phyloP scores from a whole-genome alignment of 768 basidiomycete genomes.

The Russula vinacea region DNA sequence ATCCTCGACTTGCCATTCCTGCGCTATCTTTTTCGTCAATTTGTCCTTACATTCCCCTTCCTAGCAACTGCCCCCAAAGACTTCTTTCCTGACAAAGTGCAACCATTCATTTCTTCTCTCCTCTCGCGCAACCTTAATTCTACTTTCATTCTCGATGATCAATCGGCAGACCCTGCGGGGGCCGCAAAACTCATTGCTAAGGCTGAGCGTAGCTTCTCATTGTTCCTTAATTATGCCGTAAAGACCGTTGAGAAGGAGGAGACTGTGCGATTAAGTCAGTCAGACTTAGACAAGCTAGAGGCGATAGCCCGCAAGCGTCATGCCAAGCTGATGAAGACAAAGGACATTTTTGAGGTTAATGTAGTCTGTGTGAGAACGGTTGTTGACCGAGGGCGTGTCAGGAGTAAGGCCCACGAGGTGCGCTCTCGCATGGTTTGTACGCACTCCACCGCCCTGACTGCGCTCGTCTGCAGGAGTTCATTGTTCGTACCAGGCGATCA shows the following conservation, averaged over 20 bases:
- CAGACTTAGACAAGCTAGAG: conserved; percentile 79
- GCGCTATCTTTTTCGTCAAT: conserved; percentile 86
- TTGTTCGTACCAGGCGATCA: conserved; percentile 80
- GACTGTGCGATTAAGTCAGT: conserved; percentile 83
- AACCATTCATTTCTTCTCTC: conserved; percentile 85
- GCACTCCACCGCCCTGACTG: conserved; percentile 5
- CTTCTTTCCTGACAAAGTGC: conserved; percentile 93
- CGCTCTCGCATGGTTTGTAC: conserved; percentile 33
- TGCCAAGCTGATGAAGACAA: conserved; percentile 45
- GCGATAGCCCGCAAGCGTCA: conserved; percentile 61
- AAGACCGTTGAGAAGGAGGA: conserved; percentile 85
- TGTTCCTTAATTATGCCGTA: conserved; percentile 78
- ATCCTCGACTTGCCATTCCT: conserved; percentile 80
- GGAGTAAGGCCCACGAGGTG: conserved; percentile 86
- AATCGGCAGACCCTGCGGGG: conserved; percentile 48
- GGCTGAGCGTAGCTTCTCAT: conserved; percentile 77
- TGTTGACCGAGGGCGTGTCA: conserved; percentile 76
- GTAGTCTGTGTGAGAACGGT: conserved; percentile 84
- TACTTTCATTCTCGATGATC: conserved; percentile 57
- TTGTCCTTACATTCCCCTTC: conserved; percentile 93
- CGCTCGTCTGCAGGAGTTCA: conserved; percentile 71
- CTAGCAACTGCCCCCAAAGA: conserved; percentile 82
- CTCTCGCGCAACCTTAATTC: conserved; percentile 75
- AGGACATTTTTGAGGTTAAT: conserved; percentile 81
- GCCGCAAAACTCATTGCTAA: conserved; percentile 69